Evolutionary conservation across 257 asterid genomes (phyloP), one percentile per base, ranked within the genome.

Genomic region (Nicotiana knightiana): DNA sequence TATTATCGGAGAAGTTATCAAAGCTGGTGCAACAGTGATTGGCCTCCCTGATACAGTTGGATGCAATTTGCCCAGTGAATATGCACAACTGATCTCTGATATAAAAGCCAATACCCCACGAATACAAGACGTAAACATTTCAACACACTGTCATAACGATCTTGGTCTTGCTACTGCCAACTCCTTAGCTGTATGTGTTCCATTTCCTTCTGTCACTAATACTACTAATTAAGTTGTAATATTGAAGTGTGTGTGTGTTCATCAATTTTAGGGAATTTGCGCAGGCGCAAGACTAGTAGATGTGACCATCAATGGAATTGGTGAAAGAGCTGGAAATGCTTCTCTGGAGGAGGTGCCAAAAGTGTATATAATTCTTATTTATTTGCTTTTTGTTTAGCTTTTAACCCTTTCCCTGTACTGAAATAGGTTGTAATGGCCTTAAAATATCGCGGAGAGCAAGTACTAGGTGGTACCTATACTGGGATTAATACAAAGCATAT

Each of bases 291-390:
- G 98, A 87, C 97, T 93, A 86, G 58, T 94, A 24, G 98, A 94
- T 82, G 97, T 93, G 77, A 94, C 98, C 84, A 90, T 94, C 85
- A 94, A 94, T 86, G 98, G 97, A 78, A 94, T 94, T 77, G 98
- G 98, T 67, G 98, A 94, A 87, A 90, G 98, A 86, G 98, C 98
- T 85, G 98, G 98, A 28, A 94, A 94, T 88, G 98, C 98, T 64
- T 93, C 98, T 39, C 68, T 94, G 32, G 98, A 94, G 91, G 98
- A 94, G 96, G 98, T 93, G 77, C 24, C 24, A 21, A 21, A 21
- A 21, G 1, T 28, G 1, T 28, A 28, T 28, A 28, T 28, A 28
- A 28, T 28, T 28, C 30, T 28, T 28, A 28, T 28, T 28, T 28
- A 28, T 28, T 28, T 28, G 1, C 30, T 1, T 28, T 28, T 28